phyloP scores from a whole-genome alignment of 805 yeast species.

The Candida ulmi region DNA sequence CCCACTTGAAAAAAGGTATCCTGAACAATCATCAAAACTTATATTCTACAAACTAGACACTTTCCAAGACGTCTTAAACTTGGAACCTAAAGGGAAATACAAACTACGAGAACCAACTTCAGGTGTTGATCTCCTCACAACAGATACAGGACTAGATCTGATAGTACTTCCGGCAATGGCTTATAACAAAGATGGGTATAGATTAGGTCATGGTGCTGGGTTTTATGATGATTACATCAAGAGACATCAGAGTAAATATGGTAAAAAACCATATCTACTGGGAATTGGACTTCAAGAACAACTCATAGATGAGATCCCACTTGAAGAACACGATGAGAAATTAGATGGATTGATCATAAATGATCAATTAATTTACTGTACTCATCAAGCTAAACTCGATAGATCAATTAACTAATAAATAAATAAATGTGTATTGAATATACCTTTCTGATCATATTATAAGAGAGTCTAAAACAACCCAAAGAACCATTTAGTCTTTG shows the following conservation, averaged over 20 bases:
- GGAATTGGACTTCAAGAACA: slow-evolving; percentile 70
- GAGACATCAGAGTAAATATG: slow-evolving; percentile 31
- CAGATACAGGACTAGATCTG: slow-evolving; percentile 51
- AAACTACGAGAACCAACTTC: slow-evolving; percentile 61
- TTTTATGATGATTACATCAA: slow-evolving; percentile 76
- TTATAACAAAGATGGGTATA: slow-evolving; percentile 38
- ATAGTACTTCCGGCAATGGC: slow-evolving; percentile 85
- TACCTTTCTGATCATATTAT: too few species aligned
- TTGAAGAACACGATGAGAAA: slow-evolving; percentile 57
- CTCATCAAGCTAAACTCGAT: too few species aligned
- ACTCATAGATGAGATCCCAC: slow-evolving; percentile 44
- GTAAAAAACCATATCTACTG: slow-evolving; percentile 36
- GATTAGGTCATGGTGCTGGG: slow-evolving; percentile 94
- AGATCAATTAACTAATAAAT: too few species aligned
- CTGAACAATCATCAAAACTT: slow-evolving; percentile 36
- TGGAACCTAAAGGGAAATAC: slow-evolving; percentile 67
- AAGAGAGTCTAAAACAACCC: not conserved
- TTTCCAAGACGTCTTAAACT: slow-evolving; percentile 33
- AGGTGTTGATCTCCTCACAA: slow-evolving; percentile 20
- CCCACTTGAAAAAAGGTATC: slow-evolving; percentile 24
- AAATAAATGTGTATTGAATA: too few species aligned
- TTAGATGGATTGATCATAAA: slow-evolving; percentile 51
- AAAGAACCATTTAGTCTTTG: not conserved
- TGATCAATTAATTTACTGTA: slow-evolving; percentile 23
- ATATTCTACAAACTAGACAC: slow-evolving; percentile 49